phyloP scores from a whole-genome alignment of 192 early-diverging fungal genomes.

The Coemansia sp. region DNA sequence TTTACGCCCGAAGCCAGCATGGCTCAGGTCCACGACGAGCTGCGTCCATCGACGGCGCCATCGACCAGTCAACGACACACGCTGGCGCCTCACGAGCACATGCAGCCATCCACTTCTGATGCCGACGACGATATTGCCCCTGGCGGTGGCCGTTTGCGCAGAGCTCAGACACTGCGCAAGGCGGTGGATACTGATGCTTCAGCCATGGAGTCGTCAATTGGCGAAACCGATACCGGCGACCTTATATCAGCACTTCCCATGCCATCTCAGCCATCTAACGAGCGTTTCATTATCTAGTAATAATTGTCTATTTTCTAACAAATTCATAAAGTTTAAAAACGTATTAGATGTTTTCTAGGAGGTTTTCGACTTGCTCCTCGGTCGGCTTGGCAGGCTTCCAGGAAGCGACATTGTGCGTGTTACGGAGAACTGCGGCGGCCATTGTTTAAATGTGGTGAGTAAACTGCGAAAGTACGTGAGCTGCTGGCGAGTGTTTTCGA shows the following conservation, averaged over 20 bases:
- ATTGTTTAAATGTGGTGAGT: background rate
- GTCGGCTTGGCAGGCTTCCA: slow-evolving; percentile 17
- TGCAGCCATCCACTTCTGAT: background rate
- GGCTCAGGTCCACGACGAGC: slow-evolving; percentile 28
- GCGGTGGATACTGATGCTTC: slow-evolving; percentile 38
- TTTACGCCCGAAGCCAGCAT: slow-evolving; percentile 51
- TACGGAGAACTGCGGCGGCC: background rate
- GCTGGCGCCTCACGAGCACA: slow-evolving; percentile 14
- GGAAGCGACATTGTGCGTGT: background rate
- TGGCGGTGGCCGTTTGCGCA: slow-evolving; percentile 17
- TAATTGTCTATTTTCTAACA: background rate
- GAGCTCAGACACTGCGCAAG: slow-evolving; percentile 44
- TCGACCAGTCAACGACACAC: slow-evolving; percentile 36
- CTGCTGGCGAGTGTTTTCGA: background rate
- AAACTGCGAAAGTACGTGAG: background rate
- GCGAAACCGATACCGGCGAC: slow-evolving; percentile 16
- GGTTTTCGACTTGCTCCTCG: slow-evolving; percentile 16
- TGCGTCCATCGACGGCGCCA: slow-evolving; percentile 41
- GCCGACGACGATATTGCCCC: slow-evolving; percentile 3
- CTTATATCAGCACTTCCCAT: slow-evolving; percentile 47
- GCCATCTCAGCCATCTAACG: slow-evolving; percentile 26
- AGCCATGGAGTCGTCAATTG: slow-evolving; percentile 37
- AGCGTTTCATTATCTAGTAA: slow-evolving; percentile 37
- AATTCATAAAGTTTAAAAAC: background rate
- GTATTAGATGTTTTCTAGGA: slow-evolving; percentile 10